phyloP scores from a whole-genome alignment of 352 stramenopile genomes.

The Albugo laibachii region DNA sequence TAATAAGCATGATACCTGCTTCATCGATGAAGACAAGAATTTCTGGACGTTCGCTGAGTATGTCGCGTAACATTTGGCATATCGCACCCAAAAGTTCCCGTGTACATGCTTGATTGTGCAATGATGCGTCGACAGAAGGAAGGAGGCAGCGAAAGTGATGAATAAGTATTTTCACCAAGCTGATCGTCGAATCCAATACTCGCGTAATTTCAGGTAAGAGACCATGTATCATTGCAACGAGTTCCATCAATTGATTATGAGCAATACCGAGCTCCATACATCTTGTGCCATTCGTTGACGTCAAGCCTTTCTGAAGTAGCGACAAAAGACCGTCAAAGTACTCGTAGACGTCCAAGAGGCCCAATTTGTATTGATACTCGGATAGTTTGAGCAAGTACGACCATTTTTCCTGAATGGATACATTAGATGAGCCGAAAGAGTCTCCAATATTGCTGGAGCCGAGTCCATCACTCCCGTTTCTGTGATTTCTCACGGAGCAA shows the following conservation, averaged over 20 bases:
- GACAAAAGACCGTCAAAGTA: constrained; percentile 68
- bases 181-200: constrained; percentile 21
- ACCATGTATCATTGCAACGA: constrained; percentile 47
- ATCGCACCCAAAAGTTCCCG: constrained; percentile 49
- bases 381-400: constrained; percentile 68
- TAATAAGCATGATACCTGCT: constrained; percentile 25
- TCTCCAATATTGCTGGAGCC: too few relatives aligned
- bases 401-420: constrained; percentile 53
- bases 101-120: constrained; percentile 18
- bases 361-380: constrained; percentile 63
- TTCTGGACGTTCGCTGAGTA: constrained; percentile 44
- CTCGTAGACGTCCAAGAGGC: constrained; percentile 41
- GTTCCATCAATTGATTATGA: constrained; percentile 57
- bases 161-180: constrained; percentile 60
- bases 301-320: constrained; percentile 53
- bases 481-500: too few relatives aligned
- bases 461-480: too few relatives aligned
- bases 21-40: constrained; percentile 63
- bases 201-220: constrained; percentile 51
- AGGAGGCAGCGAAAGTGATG: constrained; percentile 61
- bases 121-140: constrained; percentile 23
- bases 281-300: constrained; percentile 7
- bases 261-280: constrained; percentile 16
- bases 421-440: constrained; percentile 3
- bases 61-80: constrained; percentile 51